Evolutionary conservation across 75 land plant species (phyloP).

Genomic region (Isoetes taiwanensis): DNA sequence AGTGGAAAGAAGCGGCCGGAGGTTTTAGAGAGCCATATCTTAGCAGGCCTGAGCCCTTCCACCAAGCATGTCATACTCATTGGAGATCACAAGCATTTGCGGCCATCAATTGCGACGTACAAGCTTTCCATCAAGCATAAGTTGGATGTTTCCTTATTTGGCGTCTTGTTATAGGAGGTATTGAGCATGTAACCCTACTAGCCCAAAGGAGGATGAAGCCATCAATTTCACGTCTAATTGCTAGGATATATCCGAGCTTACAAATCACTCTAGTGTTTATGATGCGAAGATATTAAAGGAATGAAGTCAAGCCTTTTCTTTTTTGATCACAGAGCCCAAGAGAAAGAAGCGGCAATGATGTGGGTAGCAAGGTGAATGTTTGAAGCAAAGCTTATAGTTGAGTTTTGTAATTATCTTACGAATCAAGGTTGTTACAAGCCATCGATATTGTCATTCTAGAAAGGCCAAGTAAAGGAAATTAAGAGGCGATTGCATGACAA

Average conservation of each 20-base stretch:
- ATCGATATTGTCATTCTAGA: conserved; percentile 16
- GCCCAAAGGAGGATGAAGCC: conserved; percentile 25
- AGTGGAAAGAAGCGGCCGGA: conserved; percentile 31
- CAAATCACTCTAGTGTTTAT: conserved; percentile 14
- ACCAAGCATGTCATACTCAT: conserved; percentile 24
- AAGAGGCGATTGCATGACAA: background rate
- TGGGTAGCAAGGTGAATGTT: conserved; percentile 16
- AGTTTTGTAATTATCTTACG: conserved; percentile 11
- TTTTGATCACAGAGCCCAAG: conserved; percentile 13
- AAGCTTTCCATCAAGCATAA: conserved; percentile 12
- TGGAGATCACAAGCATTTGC: conserved; percentile 26
- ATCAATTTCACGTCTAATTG: conserved; percentile 10
- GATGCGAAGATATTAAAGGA: conserved; percentile 13
- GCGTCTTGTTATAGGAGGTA: conserved; percentile 13
- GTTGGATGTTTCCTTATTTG: conserved; percentile 26
- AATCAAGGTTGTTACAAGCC: conserved; percentile 14
- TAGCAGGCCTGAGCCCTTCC: conserved; percentile 18
- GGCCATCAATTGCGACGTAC: conserved; percentile 19
- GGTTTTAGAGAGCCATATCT: conserved; percentile 16
- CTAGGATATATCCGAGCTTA: conserved; percentile 16
- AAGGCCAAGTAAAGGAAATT: conserved; percentile 11
- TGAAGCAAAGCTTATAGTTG: conserved; percentile 18
- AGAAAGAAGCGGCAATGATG: conserved; percentile 5
- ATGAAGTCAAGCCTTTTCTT: conserved; percentile 11
- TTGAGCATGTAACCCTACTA: conserved; percentile 16